These are phyloP conservation scores for Didymosphaeria variabile DNA, from an alignment of 2,329 filamentous ascomycete genomes.

Conservation along the genomic window DNA sequence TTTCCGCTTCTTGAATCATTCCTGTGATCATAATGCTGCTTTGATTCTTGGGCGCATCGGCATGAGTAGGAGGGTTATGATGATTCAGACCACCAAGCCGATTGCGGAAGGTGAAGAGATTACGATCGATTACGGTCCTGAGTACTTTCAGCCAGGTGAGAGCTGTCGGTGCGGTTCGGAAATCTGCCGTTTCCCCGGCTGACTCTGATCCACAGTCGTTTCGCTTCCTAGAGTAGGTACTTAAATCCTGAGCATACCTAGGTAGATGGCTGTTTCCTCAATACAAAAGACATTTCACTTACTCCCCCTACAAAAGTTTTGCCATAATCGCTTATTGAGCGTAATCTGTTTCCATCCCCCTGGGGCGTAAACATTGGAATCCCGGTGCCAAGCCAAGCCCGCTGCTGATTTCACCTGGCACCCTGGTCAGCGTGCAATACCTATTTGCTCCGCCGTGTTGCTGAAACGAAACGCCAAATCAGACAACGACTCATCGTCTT, in stretches of 20 bases:
- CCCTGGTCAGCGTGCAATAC: neutral
- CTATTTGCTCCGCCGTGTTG: neutral
- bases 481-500: conserved; percentile 12
- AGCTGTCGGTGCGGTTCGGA: conserved; percentile 2
- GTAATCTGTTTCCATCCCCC: too few relatives aligned
- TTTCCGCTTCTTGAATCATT: conserved; percentile 22
- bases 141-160: conserved; percentile 10
- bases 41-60: conserved; percentile 12
- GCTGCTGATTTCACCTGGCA: conserved; percentile 2
- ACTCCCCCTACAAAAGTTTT: too few relatives aligned
- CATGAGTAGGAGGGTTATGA: conserved; percentile 9
- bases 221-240: neutral
- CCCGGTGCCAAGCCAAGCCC: too few relatives aligned
- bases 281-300: too few relatives aligned
- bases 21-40: conserved; percentile 15
- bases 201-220: neutral
- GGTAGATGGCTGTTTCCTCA: too few relatives aligned
- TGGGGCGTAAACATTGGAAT: too few relatives aligned
- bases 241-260: too few relatives aligned
- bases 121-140: conserved; percentile 19
- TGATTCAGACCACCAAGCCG: neutral
- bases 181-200: neutral
- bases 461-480: conserved; percentile 7
- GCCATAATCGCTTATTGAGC: too few relatives aligned
- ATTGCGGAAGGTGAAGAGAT: conserved; percentile 18